These are phyloP conservation scores for Ochetophila trinervis DNA, from an alignment of 306 rosid genomes.

Conservation along the genomic window DNA sequence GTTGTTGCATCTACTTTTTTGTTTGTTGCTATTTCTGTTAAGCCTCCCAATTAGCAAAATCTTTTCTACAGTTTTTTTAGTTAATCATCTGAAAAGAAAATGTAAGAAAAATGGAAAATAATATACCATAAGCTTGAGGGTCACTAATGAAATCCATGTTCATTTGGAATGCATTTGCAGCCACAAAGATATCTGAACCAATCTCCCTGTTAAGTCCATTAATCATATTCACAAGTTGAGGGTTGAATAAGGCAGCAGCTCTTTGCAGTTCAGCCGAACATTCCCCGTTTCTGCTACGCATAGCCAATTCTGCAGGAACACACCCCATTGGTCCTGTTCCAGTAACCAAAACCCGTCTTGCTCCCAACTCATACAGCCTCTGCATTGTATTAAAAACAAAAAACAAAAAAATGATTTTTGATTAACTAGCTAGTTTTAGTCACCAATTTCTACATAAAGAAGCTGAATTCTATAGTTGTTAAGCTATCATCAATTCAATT, in stretches of 20 bases:
- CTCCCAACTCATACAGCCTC: conserved; percentile 62
- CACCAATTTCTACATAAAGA: too few relatives aligned
- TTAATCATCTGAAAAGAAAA: neutral
- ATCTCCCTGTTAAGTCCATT: conserved; percentile 38
- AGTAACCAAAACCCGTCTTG: conserved; percentile 57
- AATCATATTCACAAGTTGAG: conserved; percentile 52
- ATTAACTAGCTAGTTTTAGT: too few relatives aligned
- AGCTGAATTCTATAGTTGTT: too few relatives aligned
- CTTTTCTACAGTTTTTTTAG: neutral
- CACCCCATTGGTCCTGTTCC: conserved; percentile 82
- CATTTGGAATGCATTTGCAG: conserved; percentile 56
- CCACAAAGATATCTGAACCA: conserved; percentile 45
- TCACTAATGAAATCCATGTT: conserved; percentile 58
- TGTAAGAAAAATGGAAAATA: neutral
- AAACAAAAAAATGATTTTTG: neutral
- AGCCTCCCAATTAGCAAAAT: too few relatives aligned
- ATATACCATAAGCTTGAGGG: conserved; percentile 58
- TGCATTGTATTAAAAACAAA: too few relatives aligned
- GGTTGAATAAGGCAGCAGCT: conserved; percentile 64
- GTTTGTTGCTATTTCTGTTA: too few relatives aligned
- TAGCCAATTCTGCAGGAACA: conserved; percentile 65
- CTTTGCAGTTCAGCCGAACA: conserved; percentile 58
- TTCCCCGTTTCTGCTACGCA: conserved; percentile 46
- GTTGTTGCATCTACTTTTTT: neutral
- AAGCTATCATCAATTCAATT: too few relatives aligned